phyloP scores from a whole-genome alignment of 1,284 basidiomycete species.

The Somion occarium region DNA sequence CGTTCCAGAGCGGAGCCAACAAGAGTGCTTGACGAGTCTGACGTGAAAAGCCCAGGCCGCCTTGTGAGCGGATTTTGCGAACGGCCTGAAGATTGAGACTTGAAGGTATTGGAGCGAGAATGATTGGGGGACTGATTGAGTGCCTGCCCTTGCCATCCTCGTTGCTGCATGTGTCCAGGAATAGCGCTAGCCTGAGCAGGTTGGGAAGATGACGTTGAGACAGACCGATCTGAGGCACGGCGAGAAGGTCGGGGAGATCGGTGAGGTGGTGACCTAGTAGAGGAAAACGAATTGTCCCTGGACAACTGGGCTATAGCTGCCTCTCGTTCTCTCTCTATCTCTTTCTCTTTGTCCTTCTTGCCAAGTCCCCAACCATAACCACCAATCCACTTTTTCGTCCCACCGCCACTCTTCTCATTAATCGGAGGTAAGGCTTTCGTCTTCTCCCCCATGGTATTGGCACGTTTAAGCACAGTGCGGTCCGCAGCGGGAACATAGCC shows the following conservation, averaged over 20 bases:
- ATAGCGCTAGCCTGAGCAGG: conserved; percentile 9
- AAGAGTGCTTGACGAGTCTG: conserved; percentile 65
- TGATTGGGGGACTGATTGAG: conserved; percentile 4
- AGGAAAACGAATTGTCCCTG: conserved; percentile 24
- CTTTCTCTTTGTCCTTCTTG: conserved; percentile 44
- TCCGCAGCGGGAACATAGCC: conserved; percentile 23
- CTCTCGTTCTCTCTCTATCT: conserved; percentile 32
- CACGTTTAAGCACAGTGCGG: conserved; percentile 19
- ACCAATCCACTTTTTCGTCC: conserved; percentile 44
- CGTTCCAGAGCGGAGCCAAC: conserved; percentile 65
- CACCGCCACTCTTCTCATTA: conserved; percentile 34
- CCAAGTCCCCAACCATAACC: conserved; percentile 71
- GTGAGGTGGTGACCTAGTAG: conserved; percentile 33
- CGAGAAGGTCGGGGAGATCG: conserved; percentile 30
- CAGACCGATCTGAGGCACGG: conserved; percentile 25
- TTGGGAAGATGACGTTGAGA: conserved; percentile 13
- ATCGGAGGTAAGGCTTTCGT: conserved; percentile 30
- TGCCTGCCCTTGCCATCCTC: too few relatives aligned
- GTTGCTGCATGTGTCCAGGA: neutral
- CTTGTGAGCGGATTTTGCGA: conserved; percentile 9
- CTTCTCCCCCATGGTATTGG: conserved; percentile 21
- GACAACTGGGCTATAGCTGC: conserved; percentile 21
- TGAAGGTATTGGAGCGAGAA: conserved; percentile 25
- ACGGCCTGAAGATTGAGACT: conserved; percentile 15
- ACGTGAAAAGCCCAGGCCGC: conserved; percentile 44